Evolutionary conservation across 2,329 filamentous ascomycete species (phyloP).

Genomic region (Fusarium zealandicum): DNA sequence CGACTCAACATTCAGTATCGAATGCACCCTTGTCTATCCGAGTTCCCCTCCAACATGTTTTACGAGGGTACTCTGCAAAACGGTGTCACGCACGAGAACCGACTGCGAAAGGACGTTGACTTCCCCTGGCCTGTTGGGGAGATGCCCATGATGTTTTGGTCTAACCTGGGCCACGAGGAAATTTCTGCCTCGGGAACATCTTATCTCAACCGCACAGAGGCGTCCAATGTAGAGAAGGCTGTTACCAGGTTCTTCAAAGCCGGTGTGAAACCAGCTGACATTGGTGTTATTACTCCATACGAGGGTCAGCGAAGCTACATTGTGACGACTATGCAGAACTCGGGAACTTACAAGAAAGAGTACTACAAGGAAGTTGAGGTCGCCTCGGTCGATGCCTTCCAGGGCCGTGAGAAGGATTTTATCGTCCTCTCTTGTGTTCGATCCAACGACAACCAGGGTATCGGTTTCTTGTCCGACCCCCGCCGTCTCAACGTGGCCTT

Average conservation of each 20-base stretch:
- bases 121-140: slow-evolving; percentile 97
- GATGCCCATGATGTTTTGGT: slow-evolving; percentile 99
- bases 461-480: slow-evolving; percentile 97
- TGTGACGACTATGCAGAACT: slow-evolving; percentile 99
- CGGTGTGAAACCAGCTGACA: slow-evolving; percentile 89
- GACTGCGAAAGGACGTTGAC: slow-evolving; percentile 90
- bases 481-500: slow-evolving; percentile 96
- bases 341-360: slow-evolving; percentile 97
- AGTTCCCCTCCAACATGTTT: slow-evolving; percentile 99
- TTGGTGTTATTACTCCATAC: slow-evolving; percentile 98
- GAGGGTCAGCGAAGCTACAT: slow-evolving; percentile 98
- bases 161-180: slow-evolving; percentile 95
- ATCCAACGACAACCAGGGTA: slow-evolving; percentile 98
- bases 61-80: slow-evolving; percentile 98
- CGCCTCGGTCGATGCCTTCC: slow-evolving; percentile 97
- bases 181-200: slow-evolving; percentile 98
- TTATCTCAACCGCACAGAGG: slow-evolving; percentile 96
- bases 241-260: slow-evolving; percentile 99
- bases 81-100: slow-evolving; percentile 87
- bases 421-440: slow-evolving; percentile 97
- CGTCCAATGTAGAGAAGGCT: slow-evolving; percentile 97
- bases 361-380: slow-evolving; percentile 99
- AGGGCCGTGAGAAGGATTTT: slow-evolving; percentile 98
- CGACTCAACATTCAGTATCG: slow-evolving; percentile 97
- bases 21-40: slow-evolving; percentile 97